Conservation (phyloP, 2,329 filamentous ascomycete species). For the Plenodomus tracheiphilus region DNA sequence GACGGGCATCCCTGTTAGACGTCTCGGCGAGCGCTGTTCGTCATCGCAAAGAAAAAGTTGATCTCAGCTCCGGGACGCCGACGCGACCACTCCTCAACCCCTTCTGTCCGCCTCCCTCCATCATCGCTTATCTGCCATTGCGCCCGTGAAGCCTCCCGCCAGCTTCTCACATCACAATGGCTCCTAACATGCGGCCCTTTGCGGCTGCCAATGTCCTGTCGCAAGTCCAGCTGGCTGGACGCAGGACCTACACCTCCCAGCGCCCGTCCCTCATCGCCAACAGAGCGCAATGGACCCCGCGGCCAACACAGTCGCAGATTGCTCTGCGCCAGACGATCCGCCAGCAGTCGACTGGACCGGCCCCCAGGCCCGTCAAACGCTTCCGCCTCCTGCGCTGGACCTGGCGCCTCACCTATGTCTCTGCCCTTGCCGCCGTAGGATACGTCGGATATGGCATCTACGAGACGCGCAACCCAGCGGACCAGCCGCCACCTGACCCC, state of each 20-base stretch:
- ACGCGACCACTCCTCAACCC: conserved; percentile 12
- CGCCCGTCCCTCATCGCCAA: conserved; percentile 40
- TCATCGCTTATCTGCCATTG: conserved; percentile 10
- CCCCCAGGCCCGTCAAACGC: conserved; percentile 45
- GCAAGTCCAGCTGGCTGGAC: conserved; percentile 40
- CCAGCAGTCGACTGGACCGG: conserved; percentile 36
- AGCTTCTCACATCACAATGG: conserved; percentile 30
- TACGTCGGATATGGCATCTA: conserved; percentile 83
- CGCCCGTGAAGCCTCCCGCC: conserved; percentile 7
- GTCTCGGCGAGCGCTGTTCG: conserved; percentile 18
- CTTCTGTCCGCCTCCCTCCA: conserved; percentile 12
- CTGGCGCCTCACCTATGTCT: conserved; percentile 82
- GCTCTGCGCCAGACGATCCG: conserved; percentile 42
- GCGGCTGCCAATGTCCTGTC: conserved; percentile 34
- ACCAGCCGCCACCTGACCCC: conserved; percentile 79
- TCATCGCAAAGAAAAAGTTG: conserved; percentile 39
- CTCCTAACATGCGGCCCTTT: conserved; percentile 42
- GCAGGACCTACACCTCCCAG: conserved; percentile 40
- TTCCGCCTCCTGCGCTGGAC: conserved; percentile 76
- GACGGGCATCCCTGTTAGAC: conserved; percentile 6
- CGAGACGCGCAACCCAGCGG: conserved; percentile 75
- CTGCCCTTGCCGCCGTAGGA: conserved; percentile 67
- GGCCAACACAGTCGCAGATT: conserved; percentile 39
- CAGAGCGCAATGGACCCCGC: conserved; percentile 40
- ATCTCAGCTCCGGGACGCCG: conserved; percentile 14